Evolutionary conservation across 2,329 filamentous ascomycete species (phyloP).

Genomic region (Colletotrichum cuscutae): DNA sequence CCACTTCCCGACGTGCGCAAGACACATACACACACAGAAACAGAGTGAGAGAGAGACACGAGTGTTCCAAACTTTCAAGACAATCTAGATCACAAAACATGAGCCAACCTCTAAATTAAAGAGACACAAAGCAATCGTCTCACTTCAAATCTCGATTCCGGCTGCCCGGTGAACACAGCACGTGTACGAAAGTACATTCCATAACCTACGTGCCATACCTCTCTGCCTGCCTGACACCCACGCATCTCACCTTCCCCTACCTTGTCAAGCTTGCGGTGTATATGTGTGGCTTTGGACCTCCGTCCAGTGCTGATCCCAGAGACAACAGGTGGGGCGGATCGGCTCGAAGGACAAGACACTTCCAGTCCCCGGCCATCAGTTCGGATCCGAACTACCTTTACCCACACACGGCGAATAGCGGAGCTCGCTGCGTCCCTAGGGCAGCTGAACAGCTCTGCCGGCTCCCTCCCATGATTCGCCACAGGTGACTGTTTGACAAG

Average conservation of each 20-base stretch:
- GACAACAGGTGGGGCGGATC: neutral
- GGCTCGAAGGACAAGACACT: neutral
- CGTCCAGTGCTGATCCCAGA: too few relatives aligned
- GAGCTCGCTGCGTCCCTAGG: neutral
- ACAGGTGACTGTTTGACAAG: neutral
- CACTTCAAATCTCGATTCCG: neutral
- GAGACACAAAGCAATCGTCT: too few relatives aligned
- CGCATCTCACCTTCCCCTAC: too few relatives aligned
- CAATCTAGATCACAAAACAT: neutral
- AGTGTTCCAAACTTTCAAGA: neutral
- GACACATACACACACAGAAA: neutral
- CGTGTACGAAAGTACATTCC: neutral
- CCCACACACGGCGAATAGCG: neutral
- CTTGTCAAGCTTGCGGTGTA: too few relatives aligned
- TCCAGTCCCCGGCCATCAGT: too few relatives aligned
- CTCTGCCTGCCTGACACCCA: too few relatives aligned
- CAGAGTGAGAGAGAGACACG: neutral
- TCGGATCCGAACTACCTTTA: conserved; percentile 12
- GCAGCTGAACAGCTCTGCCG: neutral
- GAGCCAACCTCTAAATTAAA: neutral
- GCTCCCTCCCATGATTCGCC: conserved; percentile 1
- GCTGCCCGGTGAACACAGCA: neutral
- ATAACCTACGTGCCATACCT: neutral
- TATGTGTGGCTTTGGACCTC: too few relatives aligned
- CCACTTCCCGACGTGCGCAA: neutral